phyloP scores from a whole-genome alignment of 2,329 filamentous ascomycete species.

The Botrytis deweyae region DNA sequence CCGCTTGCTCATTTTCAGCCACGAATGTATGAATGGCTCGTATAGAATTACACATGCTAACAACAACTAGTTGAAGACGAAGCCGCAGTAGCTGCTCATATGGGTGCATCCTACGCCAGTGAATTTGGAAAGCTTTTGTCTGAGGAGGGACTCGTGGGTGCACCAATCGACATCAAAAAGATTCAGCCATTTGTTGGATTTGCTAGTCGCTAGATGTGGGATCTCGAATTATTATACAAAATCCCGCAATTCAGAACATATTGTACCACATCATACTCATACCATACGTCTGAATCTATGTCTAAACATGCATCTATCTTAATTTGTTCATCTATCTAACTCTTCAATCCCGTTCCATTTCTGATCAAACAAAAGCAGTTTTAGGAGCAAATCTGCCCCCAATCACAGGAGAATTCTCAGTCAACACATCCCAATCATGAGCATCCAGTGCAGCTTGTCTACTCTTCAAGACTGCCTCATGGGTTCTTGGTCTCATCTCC shows the following conservation, averaged over 20 bases:
- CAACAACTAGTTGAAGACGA: slow-evolving; percentile 4
- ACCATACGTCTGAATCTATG: neutral
- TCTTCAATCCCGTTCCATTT: neutral
- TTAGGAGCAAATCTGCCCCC: slow-evolving; percentile 34
- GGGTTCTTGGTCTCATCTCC: slow-evolving; percentile 45
- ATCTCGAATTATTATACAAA: neutral
- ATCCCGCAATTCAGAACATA: neutral
- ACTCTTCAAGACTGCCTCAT: slow-evolving; percentile 50
- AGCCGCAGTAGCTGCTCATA: neutral
- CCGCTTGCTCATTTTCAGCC: neutral
- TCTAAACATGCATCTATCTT: neutral
- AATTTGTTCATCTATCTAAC: neutral
- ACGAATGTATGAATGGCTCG: neutral
- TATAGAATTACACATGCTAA: neutral
- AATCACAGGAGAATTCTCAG: slow-evolving; percentile 42
- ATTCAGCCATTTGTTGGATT: slow-evolving; percentile 11
- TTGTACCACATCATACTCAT: no score
- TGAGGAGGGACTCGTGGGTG: slow-evolving; percentile 10
- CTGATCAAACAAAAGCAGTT: slow-evolving; percentile 6
- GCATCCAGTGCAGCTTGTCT: slow-evolving; percentile 55
- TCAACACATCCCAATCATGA: slow-evolving; percentile 50
- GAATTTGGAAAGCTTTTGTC: neutral
- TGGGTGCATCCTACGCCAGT: neutral
- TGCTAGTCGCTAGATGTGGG: slow-evolving; percentile 5
- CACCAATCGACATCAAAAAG: slow-evolving; percentile 3